phyloP scores from a whole-genome alignment of 352 stramenopile genomes.

The Phytopythium mirpurense region DNA sequence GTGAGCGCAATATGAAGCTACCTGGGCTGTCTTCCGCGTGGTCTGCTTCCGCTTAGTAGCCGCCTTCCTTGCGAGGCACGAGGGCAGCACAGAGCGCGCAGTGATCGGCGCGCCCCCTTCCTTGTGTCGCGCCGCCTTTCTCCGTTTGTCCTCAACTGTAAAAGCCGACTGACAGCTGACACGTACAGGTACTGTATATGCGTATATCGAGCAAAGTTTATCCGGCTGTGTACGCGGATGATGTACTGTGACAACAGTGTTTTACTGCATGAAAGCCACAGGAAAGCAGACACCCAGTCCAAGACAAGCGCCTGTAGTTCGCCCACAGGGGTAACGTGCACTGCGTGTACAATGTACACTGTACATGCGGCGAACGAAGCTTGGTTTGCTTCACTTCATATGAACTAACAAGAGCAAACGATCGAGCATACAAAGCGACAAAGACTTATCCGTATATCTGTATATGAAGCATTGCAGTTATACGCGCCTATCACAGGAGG shows the following conservation, averaged over 20 bases:
- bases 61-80: background rate
- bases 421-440: too few species aligned
- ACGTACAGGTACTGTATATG: background rate
- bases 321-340: too few species aligned
- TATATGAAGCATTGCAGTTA: background rate
- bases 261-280: too few species aligned
- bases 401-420: too few species aligned
- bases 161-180: background rate
- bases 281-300: too few species aligned
- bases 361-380: too few species aligned
- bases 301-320: too few species aligned
- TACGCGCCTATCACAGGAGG: background rate
- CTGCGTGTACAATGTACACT: too few species aligned
- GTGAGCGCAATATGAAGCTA: too few species aligned
- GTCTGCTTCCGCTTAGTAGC: background rate
- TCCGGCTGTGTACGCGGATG: too few species aligned
- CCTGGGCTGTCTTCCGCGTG: too few species aligned
- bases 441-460: background rate
- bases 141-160: background rate
- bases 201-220: background rate
- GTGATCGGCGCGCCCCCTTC: background rate
- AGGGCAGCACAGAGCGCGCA: background rate
- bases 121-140: background rate
- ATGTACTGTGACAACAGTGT: too few species aligned
- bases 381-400: background rate